phyloP scores from a whole-genome alignment of 305 asterid species.

The Fraxinus floribunda region DNA sequence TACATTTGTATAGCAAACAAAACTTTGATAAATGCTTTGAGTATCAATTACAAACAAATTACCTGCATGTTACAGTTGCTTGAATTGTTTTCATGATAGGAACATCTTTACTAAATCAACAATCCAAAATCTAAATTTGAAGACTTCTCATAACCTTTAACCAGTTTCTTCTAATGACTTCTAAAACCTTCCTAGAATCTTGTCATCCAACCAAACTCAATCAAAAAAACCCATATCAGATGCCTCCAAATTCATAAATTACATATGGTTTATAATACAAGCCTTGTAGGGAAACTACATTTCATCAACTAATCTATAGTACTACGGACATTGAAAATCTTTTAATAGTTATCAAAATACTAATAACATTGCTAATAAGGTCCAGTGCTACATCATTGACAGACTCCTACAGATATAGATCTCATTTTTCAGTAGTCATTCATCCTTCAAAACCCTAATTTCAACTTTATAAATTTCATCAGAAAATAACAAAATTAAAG shows the following conservation, averaged over 20 bases:
- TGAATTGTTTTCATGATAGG: not conserved
- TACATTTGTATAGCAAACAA: not conserved
- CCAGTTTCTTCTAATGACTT: not conserved
- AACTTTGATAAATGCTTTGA: not conserved
- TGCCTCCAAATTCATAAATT: too few species aligned
- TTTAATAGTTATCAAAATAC: not conserved
- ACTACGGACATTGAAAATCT: not conserved
- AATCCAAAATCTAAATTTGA: not conserved
- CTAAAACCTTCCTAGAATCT: not conserved
- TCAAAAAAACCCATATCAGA: not conserved
- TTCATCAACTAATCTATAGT: not conserved
- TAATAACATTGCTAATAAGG: not conserved
- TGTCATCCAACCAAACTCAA: not conserved
- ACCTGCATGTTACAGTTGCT: not conserved
- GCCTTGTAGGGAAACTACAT: too few species aligned
- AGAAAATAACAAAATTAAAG: not conserved
- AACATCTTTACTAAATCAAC: not conserved
- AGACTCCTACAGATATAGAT: not conserved
- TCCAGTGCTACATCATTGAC: not conserved
- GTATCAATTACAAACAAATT: not conserved
- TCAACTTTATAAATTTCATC: not conserved
- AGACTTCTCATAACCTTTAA: not conserved
- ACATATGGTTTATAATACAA: too few species aligned
- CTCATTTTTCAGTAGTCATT: not conserved
- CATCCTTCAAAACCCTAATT: slow-evolving; percentile 4